Percentiles rank a stretch among this genome's conserved stretches.
phyloP scores from a whole-genome alignment of 441 rosid species.

The Euphorbia neoarborescens region DNA sequence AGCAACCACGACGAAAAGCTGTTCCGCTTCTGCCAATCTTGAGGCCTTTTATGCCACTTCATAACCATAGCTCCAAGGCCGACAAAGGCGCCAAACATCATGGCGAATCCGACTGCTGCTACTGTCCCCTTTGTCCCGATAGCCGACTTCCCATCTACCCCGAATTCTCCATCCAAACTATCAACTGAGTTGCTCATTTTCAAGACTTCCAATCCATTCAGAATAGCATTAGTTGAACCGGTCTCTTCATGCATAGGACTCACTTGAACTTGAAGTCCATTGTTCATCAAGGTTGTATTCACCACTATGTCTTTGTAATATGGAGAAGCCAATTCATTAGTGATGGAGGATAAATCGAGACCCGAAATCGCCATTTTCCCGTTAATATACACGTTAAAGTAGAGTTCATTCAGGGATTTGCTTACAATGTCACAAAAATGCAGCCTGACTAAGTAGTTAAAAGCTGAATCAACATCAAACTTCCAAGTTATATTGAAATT shows the following conservation, averaged over 20 bases:
- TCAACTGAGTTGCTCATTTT: constrained; percentile 71
- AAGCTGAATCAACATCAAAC: constrained; percentile 44
- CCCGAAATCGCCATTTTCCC: constrained; percentile 56
- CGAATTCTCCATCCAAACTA: constrained; percentile 84
- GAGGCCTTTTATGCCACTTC: constrained; percentile 80
- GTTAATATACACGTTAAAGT: constrained; percentile 70
- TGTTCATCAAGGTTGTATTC: constrained; percentile 38
- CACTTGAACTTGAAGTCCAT: constrained; percentile 47
- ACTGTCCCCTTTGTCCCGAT: constrained; percentile 35
- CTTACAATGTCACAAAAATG: constrained; percentile 83
- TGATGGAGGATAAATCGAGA: constrained; percentile 51
- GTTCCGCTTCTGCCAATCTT: constrained; percentile 82
- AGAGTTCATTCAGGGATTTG: constrained; percentile 54
- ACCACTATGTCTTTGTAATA: constrained; percentile 66
- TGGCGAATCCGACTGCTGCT: constrained; percentile 71
- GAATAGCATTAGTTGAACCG: constrained; percentile 48
- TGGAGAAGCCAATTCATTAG: constrained; percentile 39
- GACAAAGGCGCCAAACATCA: constrained; percentile 93
- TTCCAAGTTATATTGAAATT: constrained; percentile 71
- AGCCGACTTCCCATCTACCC: constrained; percentile 46
- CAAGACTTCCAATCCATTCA: constrained; percentile 72
- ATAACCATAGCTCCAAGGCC: constrained; percentile 92
- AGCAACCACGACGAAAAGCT: constrained; percentile 91
- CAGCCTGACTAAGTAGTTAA: constrained; percentile 47
- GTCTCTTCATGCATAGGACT: constrained; percentile 56